A percentile compares a stretch with the other conserved stretches of the same genome.
Evolutionary conservation across 176 grass and related monocot species (phyloP).

Genomic region (Oryza coarctata): DNA sequence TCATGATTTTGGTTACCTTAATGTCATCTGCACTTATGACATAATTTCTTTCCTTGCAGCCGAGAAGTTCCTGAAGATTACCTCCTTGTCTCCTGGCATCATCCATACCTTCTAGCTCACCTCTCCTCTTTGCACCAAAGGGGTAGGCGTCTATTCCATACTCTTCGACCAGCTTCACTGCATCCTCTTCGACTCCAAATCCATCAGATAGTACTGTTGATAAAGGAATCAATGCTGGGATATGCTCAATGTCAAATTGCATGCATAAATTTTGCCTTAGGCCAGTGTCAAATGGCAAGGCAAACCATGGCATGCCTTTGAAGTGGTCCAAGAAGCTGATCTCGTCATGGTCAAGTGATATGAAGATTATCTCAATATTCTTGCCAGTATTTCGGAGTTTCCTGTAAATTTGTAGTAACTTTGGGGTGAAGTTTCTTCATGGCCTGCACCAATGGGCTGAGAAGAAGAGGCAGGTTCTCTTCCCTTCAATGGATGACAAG

Average conservation of each 20-base stretch:
- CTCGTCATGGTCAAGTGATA: slow-evolving; percentile 48
- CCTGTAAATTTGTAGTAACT: slow-evolving; percentile 44
- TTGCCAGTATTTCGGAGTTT: slow-evolving; percentile 19
- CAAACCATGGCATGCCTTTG: slow-evolving; percentile 55
- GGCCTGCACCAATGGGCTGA: slow-evolving; percentile 57
- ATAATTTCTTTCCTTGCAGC: slow-evolving; percentile 43
- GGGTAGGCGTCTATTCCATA: slow-evolving; percentile 52
- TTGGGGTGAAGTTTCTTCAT: slow-evolving; percentile 50
- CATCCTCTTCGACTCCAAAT: slow-evolving; percentile 37
- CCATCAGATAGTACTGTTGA: not conserved
- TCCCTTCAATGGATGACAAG: slow-evolving; percentile 46
- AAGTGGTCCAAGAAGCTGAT: slow-evolving; percentile 46
- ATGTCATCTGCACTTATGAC: slow-evolving; percentile 38
- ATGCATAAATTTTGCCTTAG: slow-evolving; percentile 6
- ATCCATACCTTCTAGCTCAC: slow-evolving; percentile 46
- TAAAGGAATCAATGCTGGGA: slow-evolving; percentile 51
- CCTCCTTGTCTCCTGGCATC: slow-evolving; percentile 47
- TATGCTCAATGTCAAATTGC: slow-evolving; percentile 36
- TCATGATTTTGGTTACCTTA: slow-evolving; percentile 34
- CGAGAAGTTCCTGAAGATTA: slow-evolving; percentile 54
- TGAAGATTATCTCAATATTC: slow-evolving; percentile 46
- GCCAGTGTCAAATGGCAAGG: slow-evolving; percentile 43
- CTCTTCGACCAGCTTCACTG: slow-evolving; percentile 43
- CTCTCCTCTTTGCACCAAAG: slow-evolving; percentile 44
- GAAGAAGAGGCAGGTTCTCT: slow-evolving; percentile 50